These are phyloP conservation scores for Zygnema circumcarinatum DNA, from an alignment of 139 green algal genomes.

Conservation along the genomic window DNA sequence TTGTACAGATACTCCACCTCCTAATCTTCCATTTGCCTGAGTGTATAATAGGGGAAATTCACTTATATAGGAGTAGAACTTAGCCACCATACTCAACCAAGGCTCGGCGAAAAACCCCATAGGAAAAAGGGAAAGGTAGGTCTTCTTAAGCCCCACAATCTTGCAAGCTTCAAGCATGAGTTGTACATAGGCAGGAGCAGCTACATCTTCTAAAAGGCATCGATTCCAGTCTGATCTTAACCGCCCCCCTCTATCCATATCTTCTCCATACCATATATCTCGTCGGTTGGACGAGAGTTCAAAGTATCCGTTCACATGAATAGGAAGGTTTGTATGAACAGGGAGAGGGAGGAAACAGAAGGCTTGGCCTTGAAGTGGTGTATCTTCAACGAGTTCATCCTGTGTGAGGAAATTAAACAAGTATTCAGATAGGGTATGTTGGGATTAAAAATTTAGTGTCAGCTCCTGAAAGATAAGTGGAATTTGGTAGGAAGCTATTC, in stretches of 20 bases:
- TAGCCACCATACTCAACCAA: slow-evolving; percentile 66
- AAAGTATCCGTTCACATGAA: slow-evolving; percentile 81
- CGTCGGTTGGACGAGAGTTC: slow-evolving; percentile 73
- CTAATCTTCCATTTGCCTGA: neutral
- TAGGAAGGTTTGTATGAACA: slow-evolving; percentile 66
- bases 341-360: slow-evolving; percentile 83
- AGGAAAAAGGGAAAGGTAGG: slow-evolving; percentile 72
- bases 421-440: neutral
- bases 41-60: slow-evolving; percentile 61
- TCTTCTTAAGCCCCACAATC: slow-evolving; percentile 61
- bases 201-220: slow-evolving; percentile 68
- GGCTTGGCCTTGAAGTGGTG: slow-evolving; percentile 53
- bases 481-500: too few species aligned
- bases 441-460: neutral
- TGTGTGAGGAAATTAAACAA: neutral
- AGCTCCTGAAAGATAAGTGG: too few species aligned
- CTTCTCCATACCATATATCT: slow-evolving; percentile 74
- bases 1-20: slow-evolving; percentile 11
- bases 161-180: slow-evolving; percentile 65
- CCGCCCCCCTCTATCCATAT: slow-evolving; percentile 72
- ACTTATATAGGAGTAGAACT: slow-evolving; percentile 59
- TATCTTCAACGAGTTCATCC: neutral
- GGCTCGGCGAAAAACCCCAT: slow-evolving; percentile 48
- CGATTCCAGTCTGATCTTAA: slow-evolving; percentile 76
- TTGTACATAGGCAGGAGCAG: slow-evolving; percentile 67